Evolutionary conservation across 257 asterid genomes (phyloP).

Genomic region (Haberlea rhodopensis): DNA sequence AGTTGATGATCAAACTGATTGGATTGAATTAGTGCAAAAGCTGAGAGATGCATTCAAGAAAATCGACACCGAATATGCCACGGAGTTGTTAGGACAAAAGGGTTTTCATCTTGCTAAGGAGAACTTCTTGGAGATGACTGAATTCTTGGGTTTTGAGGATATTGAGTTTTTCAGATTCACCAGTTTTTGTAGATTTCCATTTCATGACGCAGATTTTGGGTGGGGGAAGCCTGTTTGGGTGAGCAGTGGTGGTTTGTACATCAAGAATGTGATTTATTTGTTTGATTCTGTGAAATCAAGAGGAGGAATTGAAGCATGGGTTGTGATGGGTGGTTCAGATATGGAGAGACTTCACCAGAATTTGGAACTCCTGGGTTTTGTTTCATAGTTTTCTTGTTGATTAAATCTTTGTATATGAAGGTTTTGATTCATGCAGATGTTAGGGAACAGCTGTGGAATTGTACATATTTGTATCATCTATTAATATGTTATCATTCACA

Average conservation of each 20-base stretch:
- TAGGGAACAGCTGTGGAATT: no score
- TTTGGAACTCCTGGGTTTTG: background rate
- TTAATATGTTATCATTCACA: no score
- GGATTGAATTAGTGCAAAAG: conserved; percentile 41
- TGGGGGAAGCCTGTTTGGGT: conserved; percentile 68
- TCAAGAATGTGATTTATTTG: conserved; percentile 23
- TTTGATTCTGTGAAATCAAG: conserved; percentile 26
- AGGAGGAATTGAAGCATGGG: conserved; percentile 52
- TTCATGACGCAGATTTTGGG: conserved; percentile 49
- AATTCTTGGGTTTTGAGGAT: conserved; percentile 15
- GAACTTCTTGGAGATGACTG: no score
- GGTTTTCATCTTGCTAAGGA: no score
- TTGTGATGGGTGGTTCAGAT: conserved; percentile 37
- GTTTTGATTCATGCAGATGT: no score
- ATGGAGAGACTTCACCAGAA: conserved; percentile 33
- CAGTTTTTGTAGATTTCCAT: conserved; percentile 45
- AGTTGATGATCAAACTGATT: conserved; percentile 25
- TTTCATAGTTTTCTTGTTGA: background rate
- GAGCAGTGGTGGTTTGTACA: conserved; percentile 29
- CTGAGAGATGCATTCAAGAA: conserved; percentile 39
- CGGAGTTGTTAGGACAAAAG: no score
- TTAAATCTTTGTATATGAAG: no score
- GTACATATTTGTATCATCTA: no score
- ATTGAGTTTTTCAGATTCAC: conserved; percentile 35
- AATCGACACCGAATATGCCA: no score